Evolutionary conservation across 352 stramenopile species (phyloP), one percentile per base, ranked within the genome.

Genomic region (Pythium phragmiticola): DNA sequence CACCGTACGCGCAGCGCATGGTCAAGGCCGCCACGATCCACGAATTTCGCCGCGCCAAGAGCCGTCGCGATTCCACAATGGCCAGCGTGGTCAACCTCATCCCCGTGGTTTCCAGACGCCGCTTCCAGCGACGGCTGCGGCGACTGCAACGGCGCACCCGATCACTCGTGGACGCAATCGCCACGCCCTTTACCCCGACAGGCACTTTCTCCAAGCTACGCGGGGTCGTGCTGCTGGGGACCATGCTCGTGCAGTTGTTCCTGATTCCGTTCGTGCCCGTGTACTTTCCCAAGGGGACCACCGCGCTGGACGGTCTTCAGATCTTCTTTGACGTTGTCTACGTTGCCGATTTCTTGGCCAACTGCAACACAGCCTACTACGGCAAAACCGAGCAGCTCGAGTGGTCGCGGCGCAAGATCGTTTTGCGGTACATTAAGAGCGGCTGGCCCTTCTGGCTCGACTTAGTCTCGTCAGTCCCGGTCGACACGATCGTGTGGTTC

Each of bases 11-110:
- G 3, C 57, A 70, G 52, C 64, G 64, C 4, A 66, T 70, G 57
- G 55, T 72, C n/a, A 63, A 67, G 7, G 65, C 58, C 28, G 65
- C 65, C 16, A 66, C 62, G 26, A 70, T 70, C 30, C 64, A 57
- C 41, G 64, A 70, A 23, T 70, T 70, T 45, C 57, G 64, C 4
- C 55, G 56, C 30, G 42, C 48, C 16, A 58, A 60, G 16, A 69
- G 46, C 37, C 62, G 61, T 17, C 62, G 47, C 12, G 62, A 63
- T 9, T 69, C 63, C 4, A 21, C 3, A 9, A 65, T 61, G 21
- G 8, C 43, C 1, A 69, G 47, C 33, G 41, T 69, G 28, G 11
- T 48, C 2, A 39, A 57, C 17, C 34, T 69, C 21, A 69, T 69
- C 17, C 62, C 62, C 0, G 62, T 69, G 1, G 62, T 69, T 1